phyloP scores from a whole-genome alignment of 768 basidiomycete genomes.

The Tricholoma sp. region DNA sequence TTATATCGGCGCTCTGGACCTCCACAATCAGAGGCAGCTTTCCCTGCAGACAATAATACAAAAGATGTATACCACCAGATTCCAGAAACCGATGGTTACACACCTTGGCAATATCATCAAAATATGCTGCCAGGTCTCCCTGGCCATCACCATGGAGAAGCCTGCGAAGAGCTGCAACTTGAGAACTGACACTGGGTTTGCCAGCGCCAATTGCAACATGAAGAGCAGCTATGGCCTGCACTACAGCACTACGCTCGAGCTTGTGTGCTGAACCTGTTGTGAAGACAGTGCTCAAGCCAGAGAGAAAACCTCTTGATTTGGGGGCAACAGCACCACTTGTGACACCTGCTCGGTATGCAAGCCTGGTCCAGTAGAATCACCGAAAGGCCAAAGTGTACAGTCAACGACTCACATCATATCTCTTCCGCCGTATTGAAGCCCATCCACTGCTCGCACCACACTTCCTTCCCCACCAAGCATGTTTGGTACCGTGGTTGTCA shows the following conservation, averaged over 20 bases:
- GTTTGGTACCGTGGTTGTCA: conserved; percentile 36
- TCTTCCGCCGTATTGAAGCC: conserved; percentile 60
- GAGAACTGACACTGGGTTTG: conserved; percentile 64
- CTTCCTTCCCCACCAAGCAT: conserved; percentile 48
- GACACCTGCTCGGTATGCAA: conserved; percentile 69
- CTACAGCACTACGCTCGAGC: conserved; percentile 57
- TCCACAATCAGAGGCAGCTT: conserved; percentile 69
- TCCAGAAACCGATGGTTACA: conserved; percentile 4
- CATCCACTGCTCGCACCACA: conserved; percentile 62
- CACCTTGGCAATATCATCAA: conserved; percentile 43
- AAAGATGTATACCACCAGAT: neutral
- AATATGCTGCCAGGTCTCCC: conserved; percentile 37
- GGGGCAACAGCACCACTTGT: conserved; percentile 55
- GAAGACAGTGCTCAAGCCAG: conserved; percentile 62
- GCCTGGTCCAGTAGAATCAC: conserved; percentile 28
- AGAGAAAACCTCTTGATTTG: conserved; percentile 45
- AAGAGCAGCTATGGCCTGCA: conserved; percentile 59
- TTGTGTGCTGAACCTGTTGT: conserved; percentile 56
- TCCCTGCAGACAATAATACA: conserved; percentile 37
- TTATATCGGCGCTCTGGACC: conserved; percentile 74
- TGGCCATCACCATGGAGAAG: conserved; percentile 46
- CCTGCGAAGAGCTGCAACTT: conserved; percentile 68
- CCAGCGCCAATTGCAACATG: conserved; percentile 54
- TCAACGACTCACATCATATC: conserved; percentile 56
- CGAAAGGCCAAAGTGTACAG: neutral